Evolutionary conservation across 192 early-diverging fungal species (phyloP).

Genomic region (Polychytrium aggregatum): DNA sequence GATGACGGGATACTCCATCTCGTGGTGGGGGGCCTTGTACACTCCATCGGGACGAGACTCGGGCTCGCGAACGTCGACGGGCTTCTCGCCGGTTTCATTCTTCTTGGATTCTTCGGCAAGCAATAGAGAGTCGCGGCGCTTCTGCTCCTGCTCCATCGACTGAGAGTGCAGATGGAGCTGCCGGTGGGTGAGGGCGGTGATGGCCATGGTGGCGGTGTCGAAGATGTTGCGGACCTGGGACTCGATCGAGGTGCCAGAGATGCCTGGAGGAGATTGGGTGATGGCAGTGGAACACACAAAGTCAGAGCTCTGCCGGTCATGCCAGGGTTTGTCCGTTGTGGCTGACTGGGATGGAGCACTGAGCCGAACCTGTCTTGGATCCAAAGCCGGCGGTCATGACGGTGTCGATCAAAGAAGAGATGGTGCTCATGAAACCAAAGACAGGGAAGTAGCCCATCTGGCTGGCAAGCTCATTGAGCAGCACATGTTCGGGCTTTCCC

Average conservation of each 20-base stretch:
- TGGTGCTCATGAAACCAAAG: conserved; percentile 59
- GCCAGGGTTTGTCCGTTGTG: background rate
- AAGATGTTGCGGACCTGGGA: conserved; percentile 76
- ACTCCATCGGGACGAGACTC: too few species aligned
- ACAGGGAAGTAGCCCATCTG: conserved; percentile 89
- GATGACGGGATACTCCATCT: conserved; percentile 67
- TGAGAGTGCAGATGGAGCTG: too few species aligned
- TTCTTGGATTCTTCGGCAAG: too few species aligned
- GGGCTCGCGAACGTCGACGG: too few species aligned
- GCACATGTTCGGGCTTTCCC: conserved; percentile 57
- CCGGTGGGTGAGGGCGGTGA: conserved; percentile 43
- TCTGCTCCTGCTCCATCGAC: too few species aligned
- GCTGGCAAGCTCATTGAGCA: conserved; percentile 63
- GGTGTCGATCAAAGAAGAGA: conserved; percentile 68
- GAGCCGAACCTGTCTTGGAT: conserved; percentile 52
- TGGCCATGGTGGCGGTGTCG: conserved; percentile 63
- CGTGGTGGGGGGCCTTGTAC: conserved; percentile 17
- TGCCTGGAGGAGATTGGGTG: background rate
- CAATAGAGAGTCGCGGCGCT: too few species aligned
- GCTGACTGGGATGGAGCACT: background rate
- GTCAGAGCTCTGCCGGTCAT: background rate
- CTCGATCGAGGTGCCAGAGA: conserved; percentile 54
- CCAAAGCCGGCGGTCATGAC: conserved; percentile 82
- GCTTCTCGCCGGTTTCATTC: too few species aligned
- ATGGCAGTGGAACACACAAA: background rate